phyloP scores from a whole-genome alignment of 2,329 filamentous ascomycete genomes.

The Botrytis galanthina region DNA sequence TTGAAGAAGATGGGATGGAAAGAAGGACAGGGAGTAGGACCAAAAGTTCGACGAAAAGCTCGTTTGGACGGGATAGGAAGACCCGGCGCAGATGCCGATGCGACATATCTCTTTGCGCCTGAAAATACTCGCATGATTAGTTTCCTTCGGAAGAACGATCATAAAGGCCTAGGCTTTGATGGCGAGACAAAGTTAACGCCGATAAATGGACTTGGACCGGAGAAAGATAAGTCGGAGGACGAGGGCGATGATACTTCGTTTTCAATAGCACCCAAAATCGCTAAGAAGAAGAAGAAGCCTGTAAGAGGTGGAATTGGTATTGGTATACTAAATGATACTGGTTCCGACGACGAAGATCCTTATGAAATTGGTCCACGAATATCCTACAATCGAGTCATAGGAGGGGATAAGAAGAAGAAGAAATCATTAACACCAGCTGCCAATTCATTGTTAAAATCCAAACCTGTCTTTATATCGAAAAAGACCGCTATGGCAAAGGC shows the following conservation, averaged over 20 bases:
- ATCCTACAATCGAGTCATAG: conserved; percentile 78
- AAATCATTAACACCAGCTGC: conserved; percentile 55
- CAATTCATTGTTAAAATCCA: conserved; percentile 63
- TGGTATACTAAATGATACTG: conserved; percentile 86
- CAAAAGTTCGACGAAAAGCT: conserved; percentile 74
- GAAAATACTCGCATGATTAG: conserved; percentile 70
- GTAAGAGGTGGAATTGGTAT: conserved; percentile 73
- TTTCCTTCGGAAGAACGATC: conserved; percentile 64
- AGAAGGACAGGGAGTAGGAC: conserved; percentile 88
- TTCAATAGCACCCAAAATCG: conserved; percentile 26
- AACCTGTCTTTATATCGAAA: conserved; percentile 74
- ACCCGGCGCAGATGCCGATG: conserved; percentile 40
- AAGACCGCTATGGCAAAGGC: conserved; percentile 48
- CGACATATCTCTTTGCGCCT: conserved; percentile 76
- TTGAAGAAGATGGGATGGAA: conserved; percentile 94
- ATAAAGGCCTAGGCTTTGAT: conserved; percentile 67
- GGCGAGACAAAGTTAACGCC: conserved; percentile 55
- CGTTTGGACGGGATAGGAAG: conserved; percentile 54
- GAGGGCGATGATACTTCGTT: conserved; percentile 43
- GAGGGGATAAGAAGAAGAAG: conserved; percentile 77
- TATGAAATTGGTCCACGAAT: conserved; percentile 91
- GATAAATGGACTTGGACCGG: conserved; percentile 32
- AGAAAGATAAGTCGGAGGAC: conserved; percentile 44
- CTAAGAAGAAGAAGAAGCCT: conserved; percentile 50
- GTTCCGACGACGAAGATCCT: conserved; percentile 91